These are phyloP conservation scores for Populus hybrid DNA, from an alignment of 441 rosid species.

Conservation along the genomic window DNA sequence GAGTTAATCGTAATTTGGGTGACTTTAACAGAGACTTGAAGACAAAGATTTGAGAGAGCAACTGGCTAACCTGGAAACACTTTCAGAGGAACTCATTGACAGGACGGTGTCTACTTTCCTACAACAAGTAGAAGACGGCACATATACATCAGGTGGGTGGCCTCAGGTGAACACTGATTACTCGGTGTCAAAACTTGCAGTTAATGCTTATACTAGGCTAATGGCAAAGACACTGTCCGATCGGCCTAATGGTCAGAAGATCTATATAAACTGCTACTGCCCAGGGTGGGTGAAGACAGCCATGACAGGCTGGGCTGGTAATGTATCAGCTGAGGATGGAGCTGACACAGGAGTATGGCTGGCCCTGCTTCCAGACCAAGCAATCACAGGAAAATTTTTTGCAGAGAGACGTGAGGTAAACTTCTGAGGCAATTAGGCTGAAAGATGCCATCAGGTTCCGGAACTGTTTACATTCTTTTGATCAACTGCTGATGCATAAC, in stretches of 20 bases:
- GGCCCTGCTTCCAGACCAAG: constrained; percentile 61
- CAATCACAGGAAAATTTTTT: constrained; percentile 73
- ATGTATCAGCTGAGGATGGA: constrained; percentile 60
- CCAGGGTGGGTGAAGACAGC: constrained; percentile 98
- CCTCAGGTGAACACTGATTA: constrained; percentile 79
- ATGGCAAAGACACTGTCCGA: constrained; percentile 49
- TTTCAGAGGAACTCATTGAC: constrained; percentile 72
- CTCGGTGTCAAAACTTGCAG: constrained; percentile 87
- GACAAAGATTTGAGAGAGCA: constrained; percentile 58
- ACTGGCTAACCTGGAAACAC: constrained; percentile 44
- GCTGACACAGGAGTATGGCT: constrained; percentile 98
- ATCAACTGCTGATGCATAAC: neutral
- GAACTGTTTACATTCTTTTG: neutral
- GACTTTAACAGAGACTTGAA: constrained; percentile 53
- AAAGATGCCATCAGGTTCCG: neutral
- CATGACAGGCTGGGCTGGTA: constrained; percentile 88
- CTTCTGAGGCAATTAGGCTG: constrained; percentile 39
- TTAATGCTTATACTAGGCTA: constrained; percentile 67
- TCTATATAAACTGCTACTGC: constrained; percentile 77
- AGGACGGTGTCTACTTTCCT: constrained; percentile 51
- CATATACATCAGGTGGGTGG: constrained; percentile 88
- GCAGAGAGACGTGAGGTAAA: constrained; percentile 90
- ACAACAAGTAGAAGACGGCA: constrained; percentile 64
- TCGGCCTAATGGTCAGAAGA: constrained; percentile 64
- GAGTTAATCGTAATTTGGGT: constrained; percentile 12